Base-by-base conservation (phyloP, 345 rosid genomes). In the Moricandia moricandioides region DNA sequence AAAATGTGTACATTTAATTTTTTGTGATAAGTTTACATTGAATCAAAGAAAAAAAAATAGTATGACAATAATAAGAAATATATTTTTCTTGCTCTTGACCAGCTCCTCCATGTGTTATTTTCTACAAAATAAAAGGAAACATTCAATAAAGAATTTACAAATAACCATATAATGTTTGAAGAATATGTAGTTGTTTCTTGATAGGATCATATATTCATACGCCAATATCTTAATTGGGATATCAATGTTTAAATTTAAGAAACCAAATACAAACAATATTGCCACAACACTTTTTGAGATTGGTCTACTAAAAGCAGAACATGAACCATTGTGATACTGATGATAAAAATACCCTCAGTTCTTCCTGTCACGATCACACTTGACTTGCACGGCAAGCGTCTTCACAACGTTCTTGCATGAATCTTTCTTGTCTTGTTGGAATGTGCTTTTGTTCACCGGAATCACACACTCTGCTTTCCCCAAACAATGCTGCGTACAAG, bases 301-400 rank as follows among this genome's bases (percentile, higher is more conserved):
- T 76, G 70, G 65, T 69, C 65, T 63, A 63, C 27, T 39, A 68
- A 68, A 69, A 54, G 47, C 61, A 40, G 5, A 54, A 55, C 65
- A 13, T 62, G 70, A 69, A 69, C 26, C 52, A 69, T 57, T 57
- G 13, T 1, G 14, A 29, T 21, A 24, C 54, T 68, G 17, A 5
- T 14, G 73, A 35, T 52, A 24, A 54, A n/a, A 13, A 8, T 5
- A 49, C 17, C 26, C 43, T 78, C 47, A 78, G 4, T 72, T 78
- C 78, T 78, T 78, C 73, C 61, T 78, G 59, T 13, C 57, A 16
- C 73, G 73, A 29, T 75, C 80, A 79, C 97, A 93, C 68, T 57
- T 86, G 59, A 85, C 91, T 81, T 94, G 96, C 8, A 94, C 83
- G 0, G 96, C 89, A 9, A 91, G 80, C 5, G 81, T 79, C 89